Evolutionary conservation across 805 yeast species (phyloP).

Genomic region (Starmera amethionina): DNA sequence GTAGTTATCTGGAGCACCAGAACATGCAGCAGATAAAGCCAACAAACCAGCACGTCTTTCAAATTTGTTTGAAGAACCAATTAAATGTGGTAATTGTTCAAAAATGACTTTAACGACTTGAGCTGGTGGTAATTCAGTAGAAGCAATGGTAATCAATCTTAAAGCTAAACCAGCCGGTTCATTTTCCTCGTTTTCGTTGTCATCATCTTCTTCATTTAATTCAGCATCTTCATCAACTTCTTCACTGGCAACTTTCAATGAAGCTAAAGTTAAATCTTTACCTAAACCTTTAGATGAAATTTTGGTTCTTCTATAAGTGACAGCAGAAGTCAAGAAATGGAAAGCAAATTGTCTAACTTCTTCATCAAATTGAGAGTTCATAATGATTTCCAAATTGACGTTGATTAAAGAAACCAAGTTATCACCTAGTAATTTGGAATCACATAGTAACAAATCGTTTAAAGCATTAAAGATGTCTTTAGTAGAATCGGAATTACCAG

Average conservation of each 20-base stretch:
- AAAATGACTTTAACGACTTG: constrained; percentile 81
- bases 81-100: constrained; percentile 47
- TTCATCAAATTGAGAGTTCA: constrained; percentile 57
- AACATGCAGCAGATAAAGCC: constrained; percentile 71
- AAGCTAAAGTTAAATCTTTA: constrained; percentile 63
- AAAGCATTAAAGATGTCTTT: constrained; percentile 75
- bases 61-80: constrained; percentile 53
- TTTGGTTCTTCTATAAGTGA: constrained; percentile 73
- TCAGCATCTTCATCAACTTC: constrained; percentile 72
- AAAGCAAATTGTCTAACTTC: constrained; percentile 78
- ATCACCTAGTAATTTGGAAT: constrained; percentile 71
- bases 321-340: constrained; percentile 72
- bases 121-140: constrained; percentile 83
- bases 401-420: constrained; percentile 58
- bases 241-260: constrained; percentile 71
- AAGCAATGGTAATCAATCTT: constrained; percentile 66
- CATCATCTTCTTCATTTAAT: constrained; percentile 72
- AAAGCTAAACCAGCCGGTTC: constrained; percentile 70
- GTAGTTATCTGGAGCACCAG: constrained; percentile 92
- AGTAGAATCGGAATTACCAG: constrained; percentile 64
- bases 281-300: constrained; percentile 76
- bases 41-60: constrained; percentile 84
- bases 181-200: constrained; percentile 88
- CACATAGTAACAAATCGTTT: constrained; percentile 68
- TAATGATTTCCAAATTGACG: constrained; percentile 67